These are phyloP conservation scores for Aphanocladium album DNA, from an alignment of 2,329 filamentous ascomycete genomes.

Conservation along the genomic window DNA sequence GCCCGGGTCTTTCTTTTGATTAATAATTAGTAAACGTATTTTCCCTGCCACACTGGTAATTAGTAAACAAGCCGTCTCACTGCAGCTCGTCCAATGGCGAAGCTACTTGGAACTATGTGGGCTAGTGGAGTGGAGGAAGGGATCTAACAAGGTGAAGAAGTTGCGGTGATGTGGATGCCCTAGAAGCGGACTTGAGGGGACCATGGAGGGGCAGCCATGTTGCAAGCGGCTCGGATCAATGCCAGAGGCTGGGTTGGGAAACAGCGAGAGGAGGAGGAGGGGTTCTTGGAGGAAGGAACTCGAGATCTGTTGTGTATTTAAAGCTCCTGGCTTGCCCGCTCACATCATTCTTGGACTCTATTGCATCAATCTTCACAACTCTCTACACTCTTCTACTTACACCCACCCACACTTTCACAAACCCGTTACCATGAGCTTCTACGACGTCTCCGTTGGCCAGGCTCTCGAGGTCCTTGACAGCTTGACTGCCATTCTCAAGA, in stretches of 20 bases:
- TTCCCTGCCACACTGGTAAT: neutral
- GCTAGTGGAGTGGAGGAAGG: neutral
- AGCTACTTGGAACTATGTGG: neutral
- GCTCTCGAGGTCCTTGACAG: conserved; percentile 27
- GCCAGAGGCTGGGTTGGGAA: neutral
- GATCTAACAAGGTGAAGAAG: neutral
- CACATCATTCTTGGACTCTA: neutral
- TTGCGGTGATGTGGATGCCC: neutral
- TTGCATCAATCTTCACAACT: neutral
- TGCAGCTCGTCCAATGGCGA: neutral
- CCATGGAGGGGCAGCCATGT: neutral
- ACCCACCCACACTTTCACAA: neutral
- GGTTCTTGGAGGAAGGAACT: neutral
- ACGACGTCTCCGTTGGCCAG: conserved; percentile 33
- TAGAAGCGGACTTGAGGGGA: neutral
- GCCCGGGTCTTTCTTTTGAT: neutral
- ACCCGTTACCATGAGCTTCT: conserved; percentile 32
- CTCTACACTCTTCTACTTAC: neutral
- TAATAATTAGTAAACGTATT: conserved; percentile 2
- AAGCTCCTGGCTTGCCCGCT: neutral
- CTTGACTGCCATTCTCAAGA: conserved; percentile 31
- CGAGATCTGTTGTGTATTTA: neutral
- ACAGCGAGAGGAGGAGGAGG: neutral
- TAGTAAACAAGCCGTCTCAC: conserved; percentile 1
- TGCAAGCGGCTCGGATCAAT: neutral